Conservation (phyloP, 768 basidiomycete species). For the Mycena belliarum region DNA sequence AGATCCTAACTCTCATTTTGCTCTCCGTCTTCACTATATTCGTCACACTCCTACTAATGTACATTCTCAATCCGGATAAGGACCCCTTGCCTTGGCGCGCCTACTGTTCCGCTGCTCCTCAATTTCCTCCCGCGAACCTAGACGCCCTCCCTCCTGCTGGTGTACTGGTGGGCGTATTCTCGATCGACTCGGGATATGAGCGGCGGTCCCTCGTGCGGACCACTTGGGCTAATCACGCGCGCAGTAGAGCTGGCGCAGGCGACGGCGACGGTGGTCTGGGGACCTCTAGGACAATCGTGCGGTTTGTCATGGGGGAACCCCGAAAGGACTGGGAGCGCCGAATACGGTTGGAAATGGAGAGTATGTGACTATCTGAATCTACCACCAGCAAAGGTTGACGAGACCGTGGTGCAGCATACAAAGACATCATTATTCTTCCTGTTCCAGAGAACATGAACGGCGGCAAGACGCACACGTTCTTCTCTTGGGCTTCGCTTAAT, state of each 20-base stretch:
- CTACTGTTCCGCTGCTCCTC: slow-evolving; percentile 66
- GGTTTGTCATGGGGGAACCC: slow-evolving; percentile 89
- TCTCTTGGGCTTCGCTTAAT: slow-evolving; percentile 88
- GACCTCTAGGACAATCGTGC: slow-evolving; percentile 81
- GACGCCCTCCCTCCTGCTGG: slow-evolving; percentile 81
- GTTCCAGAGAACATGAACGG: slow-evolving; percentile 94
- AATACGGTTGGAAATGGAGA: slow-evolving; percentile 87
- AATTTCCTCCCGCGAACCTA: slow-evolving; percentile 75
- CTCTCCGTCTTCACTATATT: slow-evolving; percentile 80
- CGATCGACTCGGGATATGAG: slow-evolving; percentile 81
- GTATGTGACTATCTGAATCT: slow-evolving; percentile 47
- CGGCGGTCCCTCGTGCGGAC: slow-evolving; percentile 85
- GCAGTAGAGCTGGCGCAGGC: slow-evolving; percentile 75
- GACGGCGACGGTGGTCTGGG: slow-evolving; percentile 68
- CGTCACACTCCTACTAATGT: slow-evolving; percentile 85
- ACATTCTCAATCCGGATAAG: slow-evolving; percentile 95
- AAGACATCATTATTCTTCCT: slow-evolving; percentile 84
- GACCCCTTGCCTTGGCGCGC: slow-evolving; percentile 91
- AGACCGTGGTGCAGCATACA: slow-evolving; percentile 60
- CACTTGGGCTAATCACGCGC: slow-evolving; percentile 84
- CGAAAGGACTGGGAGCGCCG: slow-evolving; percentile 76
- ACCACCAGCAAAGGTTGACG: slow-evolving; percentile 6
- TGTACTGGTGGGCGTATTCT: slow-evolving; percentile 87
- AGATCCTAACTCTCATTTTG: slow-evolving; percentile 73
- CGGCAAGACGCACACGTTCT: slow-evolving; percentile 91